Evolutionary conservation across 257 asterid species (phyloP).

Genomic region (Osmanthus fragrans): DNA sequence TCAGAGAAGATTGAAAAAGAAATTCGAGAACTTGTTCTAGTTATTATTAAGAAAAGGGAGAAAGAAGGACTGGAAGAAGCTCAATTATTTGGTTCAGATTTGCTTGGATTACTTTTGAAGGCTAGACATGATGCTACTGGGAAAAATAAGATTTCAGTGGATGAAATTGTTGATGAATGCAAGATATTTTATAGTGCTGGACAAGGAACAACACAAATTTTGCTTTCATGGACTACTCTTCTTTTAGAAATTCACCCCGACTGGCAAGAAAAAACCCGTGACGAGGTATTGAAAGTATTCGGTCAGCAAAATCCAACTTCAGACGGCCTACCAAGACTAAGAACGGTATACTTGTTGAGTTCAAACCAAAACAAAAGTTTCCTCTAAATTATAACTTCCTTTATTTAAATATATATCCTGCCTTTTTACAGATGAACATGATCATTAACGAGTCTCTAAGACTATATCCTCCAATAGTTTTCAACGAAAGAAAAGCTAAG

Average conservation of each 20-base stretch:
- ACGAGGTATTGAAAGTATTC: conserved; percentile 23
- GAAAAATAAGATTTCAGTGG: conserved; percentile 13
- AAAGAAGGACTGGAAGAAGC: conserved; percentile 1
- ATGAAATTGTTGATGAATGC: conserved; percentile 30
- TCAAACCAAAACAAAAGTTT: background rate
- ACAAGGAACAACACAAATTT: conserved; percentile 23
- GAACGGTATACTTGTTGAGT: conserved; percentile 14
- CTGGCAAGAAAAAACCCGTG: conserved; percentile 40
- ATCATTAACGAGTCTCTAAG: conserved; percentile 32
- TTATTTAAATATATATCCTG: background rate
- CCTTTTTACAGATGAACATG: conserved; percentile 32
- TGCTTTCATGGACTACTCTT: conserved; percentile 29
- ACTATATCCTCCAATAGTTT: conserved; percentile 31
- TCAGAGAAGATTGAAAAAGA: conserved; percentile 41
- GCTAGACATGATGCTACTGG: conserved; percentile 7
- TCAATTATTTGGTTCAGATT: conserved; percentile 28
- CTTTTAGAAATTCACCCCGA: conserved; percentile 31
- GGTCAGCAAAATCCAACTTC: conserved; percentile 31
- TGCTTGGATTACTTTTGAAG: conserved; percentile 31
- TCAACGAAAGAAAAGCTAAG: conserved; percentile 23
- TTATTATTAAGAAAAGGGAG: conserved; percentile 35
- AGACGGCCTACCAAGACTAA: conserved; percentile 29
- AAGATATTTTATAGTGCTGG: conserved; percentile 29
- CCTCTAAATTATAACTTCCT: background rate
- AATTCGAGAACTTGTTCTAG: conserved; percentile 34